These are phyloP conservation scores for Lachnellula cervina DNA, from an alignment of 2,329 filamentous ascomycete species.

Conservation along the genomic window DNA sequence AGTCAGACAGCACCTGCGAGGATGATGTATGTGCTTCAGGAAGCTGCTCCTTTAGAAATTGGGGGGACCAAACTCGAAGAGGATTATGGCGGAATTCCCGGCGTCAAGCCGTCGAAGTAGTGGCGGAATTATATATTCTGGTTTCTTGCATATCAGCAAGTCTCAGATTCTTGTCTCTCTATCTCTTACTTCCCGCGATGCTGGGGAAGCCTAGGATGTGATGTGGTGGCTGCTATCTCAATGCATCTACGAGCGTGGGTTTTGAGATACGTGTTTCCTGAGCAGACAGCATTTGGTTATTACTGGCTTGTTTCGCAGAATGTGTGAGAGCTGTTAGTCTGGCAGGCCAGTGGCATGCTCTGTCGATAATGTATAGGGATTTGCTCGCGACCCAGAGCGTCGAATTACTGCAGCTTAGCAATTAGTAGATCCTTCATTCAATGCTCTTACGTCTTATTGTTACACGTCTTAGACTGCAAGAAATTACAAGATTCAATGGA, in stretches of 20 bases:
- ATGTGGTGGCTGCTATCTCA: background rate
- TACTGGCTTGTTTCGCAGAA: too few relatives aligned
- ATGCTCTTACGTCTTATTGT: too few relatives aligned
- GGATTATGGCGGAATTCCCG: slow-evolving; percentile 34
- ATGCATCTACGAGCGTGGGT: background rate
- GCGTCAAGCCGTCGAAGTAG: background rate
- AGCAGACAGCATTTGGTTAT: too few relatives aligned
- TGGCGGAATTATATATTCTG: background rate
- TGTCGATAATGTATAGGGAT: too few relatives aligned
- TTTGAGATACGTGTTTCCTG: background rate
- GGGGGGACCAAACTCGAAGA: slow-evolving; percentile 16
- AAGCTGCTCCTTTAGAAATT: slow-evolving; percentile 11
- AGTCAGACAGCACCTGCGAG: slow-evolving; percentile 20
- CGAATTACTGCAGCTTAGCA: too few relatives aligned
- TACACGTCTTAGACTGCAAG: too few relatives aligned
- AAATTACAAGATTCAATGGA: too few relatives aligned
- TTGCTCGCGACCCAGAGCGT: too few relatives aligned
- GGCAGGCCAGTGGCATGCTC: too few relatives aligned
- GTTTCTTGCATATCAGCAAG: background rate
- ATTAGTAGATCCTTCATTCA: too few relatives aligned
- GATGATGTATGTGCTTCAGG: slow-evolving; percentile 26
- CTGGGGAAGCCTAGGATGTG: too few relatives aligned
- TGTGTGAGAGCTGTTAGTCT: too few relatives aligned
- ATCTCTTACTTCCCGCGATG: background rate
- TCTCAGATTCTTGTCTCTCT: background rate